Evolutionary conservation across 83 land plant genomes (phyloP).

Genomic region (Thuja plicata): DNA sequence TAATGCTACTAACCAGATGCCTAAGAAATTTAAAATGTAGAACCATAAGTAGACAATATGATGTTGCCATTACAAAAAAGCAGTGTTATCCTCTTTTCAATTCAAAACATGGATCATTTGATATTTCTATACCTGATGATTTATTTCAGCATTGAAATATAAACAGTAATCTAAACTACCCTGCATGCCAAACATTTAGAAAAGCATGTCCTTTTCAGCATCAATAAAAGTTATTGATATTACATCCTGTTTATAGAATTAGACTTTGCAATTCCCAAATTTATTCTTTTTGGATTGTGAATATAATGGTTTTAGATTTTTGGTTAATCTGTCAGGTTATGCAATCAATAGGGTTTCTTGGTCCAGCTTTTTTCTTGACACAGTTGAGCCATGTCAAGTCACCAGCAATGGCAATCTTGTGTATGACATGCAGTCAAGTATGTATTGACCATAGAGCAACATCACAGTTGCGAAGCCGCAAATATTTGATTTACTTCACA

Average conservation of each 20-base stretch:
- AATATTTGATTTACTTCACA: neutral
- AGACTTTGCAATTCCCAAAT: neutral
- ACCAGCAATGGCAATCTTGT: constrained; percentile 83
- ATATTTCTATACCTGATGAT: neutral
- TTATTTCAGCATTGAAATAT: neutral
- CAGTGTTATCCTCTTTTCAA: neutral
- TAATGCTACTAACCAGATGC: neutral
- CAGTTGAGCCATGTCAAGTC: constrained; percentile 86
- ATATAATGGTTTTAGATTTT: neutral
- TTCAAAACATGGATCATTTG: neutral
- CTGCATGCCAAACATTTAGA: neutral
- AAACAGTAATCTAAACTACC: neutral
- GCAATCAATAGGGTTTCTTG: constrained; percentile 96
- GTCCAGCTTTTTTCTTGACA: constrained; percentile 97
- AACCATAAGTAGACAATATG: neutral
- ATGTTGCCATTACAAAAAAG: neutral
- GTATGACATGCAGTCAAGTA: constrained; percentile 99
- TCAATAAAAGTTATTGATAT: neutral
- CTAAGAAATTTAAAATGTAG: neutral
- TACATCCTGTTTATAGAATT: neutral
- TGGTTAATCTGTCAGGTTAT: constrained; percentile 59
- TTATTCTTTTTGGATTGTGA: neutral
- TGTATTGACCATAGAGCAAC: constrained; percentile 3
- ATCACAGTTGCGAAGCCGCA: neutral
- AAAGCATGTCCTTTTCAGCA: neutral